These are phyloP conservation scores for Nannizzia gypsea DNA, from an alignment of 2,329 filamentous ascomycete species.

Conservation along the genomic window DNA sequence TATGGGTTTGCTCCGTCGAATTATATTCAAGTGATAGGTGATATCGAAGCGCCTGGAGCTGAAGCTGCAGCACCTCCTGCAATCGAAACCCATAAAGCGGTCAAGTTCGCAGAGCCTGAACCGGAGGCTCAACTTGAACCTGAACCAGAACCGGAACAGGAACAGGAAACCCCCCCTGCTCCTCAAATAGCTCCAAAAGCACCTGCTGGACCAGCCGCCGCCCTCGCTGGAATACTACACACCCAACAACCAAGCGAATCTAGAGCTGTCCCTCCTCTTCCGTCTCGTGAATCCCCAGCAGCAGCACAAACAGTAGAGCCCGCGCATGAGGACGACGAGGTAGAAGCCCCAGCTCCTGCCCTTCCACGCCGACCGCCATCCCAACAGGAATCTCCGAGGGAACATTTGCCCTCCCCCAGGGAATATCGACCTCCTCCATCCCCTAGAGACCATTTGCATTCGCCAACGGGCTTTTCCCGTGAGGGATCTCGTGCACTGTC, in stretches of 20 bases:
- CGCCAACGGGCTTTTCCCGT: slow-evolving; percentile 37
- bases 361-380: slow-evolving; percentile 54
- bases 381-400: slow-evolving; percentile 45
- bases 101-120: slow-evolving; percentile 32
- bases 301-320: slow-evolving; percentile 47
- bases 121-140: slow-evolving; percentile 32
- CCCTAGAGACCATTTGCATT: slow-evolving; percentile 43
- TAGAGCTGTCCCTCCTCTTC: slow-evolving; percentile 25
- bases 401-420: slow-evolving; percentile 43
- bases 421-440: slow-evolving; percentile 36
- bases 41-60: slow-evolving; percentile 25
- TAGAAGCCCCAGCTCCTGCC: slow-evolving; percentile 43
- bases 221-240: slow-evolving; percentile 41
- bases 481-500: slow-evolving; percentile 15
- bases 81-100: slow-evolving; percentile 14
- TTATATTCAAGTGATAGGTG: slow-evolving; percentile 66
- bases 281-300: slow-evolving; percentile 28
- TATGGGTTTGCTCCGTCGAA: slow-evolving; percentile 93
- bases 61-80: slow-evolving; percentile 27
- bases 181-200: slow-evolving; percentile 20
- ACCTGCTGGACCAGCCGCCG: slow-evolving; percentile 45
- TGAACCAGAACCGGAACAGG: slow-evolving; percentile 6
- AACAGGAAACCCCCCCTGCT: slow-evolving; percentile 17
- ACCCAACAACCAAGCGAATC: slow-evolving; percentile 26
- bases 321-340: slow-evolving; percentile 57